phyloP scores from a whole-genome alignment of 805 yeast genomes.

The Ogataea degrootiae region DNA sequence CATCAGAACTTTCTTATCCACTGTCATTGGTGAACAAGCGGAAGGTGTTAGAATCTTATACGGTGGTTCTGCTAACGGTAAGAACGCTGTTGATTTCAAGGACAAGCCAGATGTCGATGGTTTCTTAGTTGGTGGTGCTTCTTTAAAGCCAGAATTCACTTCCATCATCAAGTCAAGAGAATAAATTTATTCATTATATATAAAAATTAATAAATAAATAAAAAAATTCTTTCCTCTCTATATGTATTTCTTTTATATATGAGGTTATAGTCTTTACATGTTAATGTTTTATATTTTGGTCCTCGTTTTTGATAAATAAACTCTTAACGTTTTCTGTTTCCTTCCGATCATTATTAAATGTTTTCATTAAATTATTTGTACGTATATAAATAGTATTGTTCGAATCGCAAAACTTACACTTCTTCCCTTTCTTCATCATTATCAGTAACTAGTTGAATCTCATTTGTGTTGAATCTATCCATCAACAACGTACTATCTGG shows the following conservation, averaged over 20 bases:
- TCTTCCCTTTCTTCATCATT: conserved; percentile 7
- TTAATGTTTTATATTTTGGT: no score
- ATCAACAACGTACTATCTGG: conserved; percentile 8
- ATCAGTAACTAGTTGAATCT: conserved; percentile 3
- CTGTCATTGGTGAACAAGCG: conserved; percentile 79
- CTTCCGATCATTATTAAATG: no score
- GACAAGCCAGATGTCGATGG: conserved; percentile 95
- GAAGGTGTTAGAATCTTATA: conserved; percentile 82
- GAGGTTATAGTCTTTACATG: no score
- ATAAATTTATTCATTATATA: conserved; percentile 30
- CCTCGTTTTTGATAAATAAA: no score
- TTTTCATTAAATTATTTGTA: no score
- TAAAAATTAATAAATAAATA: background rate
- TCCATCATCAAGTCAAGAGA: conserved; percentile 91
- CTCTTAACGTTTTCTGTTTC: no score
- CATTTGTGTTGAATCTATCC: conserved; percentile 6
- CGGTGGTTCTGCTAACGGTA: conserved; percentile 98
- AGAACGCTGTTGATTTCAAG: conserved; percentile 85
- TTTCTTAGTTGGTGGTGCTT: conserved; percentile 99
- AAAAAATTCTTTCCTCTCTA: background rate
- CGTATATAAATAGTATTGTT: no score
- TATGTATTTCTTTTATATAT: background rate
- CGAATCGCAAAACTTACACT: background rate
- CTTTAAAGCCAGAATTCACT: conserved; percentile 95
- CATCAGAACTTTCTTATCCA: conserved; percentile 78